phyloP scores from a whole-genome alignment of 495 filamentous ascomycete genomes.

The Neurospora sp. region DNA sequence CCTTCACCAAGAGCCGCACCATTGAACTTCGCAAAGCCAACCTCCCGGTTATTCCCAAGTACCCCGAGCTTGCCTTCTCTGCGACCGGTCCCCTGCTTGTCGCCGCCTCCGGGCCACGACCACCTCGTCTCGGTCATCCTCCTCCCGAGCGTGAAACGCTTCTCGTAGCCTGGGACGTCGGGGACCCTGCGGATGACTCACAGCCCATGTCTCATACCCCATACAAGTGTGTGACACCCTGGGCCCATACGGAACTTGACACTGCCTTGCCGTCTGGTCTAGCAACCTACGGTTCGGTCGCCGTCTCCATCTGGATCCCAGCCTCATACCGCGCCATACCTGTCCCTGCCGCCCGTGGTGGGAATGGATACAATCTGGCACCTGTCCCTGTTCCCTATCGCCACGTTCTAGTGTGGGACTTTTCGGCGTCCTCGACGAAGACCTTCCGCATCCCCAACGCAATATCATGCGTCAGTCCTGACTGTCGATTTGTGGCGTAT shows the following conservation, averaged over 20 bases:
- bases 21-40: constrained; percentile 40
- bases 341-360: constrained; percentile 14
- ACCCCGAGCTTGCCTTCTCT: constrained; percentile 27
- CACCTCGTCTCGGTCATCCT: constrained; percentile 22
- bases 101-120: constrained; percentile 24
- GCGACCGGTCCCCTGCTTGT: constrained; percentile 23
- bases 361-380: constrained; percentile 18
- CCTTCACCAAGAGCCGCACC: constrained; percentile 58
- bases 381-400: constrained; percentile 19
- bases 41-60: constrained; percentile 25
- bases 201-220: constrained; percentile 11
- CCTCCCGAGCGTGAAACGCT: constrained; percentile 24
- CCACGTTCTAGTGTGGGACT: constrained; percentile 27
- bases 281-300: constrained; percentile 22
- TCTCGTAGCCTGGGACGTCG: constrained; percentile 24
- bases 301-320: constrained; percentile 28
- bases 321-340: constrained; percentile 23
- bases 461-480: constrained; percentile 21
- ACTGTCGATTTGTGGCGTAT: constrained; percentile 26
- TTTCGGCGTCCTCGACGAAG: constrained; percentile 17
- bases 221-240: constrained; percentile 25
- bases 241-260: constrained; percentile 26
- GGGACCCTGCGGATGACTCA: neutral
- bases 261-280: constrained; percentile 23
- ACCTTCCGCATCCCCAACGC: constrained; percentile 28